phyloP scores from a whole-genome alignment of 208 protist species.

The Trypanosoma cruzi region DNA sequence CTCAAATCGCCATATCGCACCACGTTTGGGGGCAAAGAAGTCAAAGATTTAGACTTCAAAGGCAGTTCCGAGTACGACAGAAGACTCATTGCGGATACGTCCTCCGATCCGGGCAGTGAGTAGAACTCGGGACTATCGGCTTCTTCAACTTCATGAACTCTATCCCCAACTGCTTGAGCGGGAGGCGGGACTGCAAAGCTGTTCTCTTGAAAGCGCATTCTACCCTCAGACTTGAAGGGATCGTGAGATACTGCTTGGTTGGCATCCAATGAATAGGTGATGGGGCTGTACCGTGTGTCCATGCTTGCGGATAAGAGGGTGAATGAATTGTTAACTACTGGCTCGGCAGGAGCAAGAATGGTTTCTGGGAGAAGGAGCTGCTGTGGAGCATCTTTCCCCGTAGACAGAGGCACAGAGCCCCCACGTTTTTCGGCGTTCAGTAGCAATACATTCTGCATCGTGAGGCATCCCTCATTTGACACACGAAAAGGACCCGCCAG shows the following conservation, averaged over 20 bases:
- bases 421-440: constrained; percentile 41
- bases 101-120: neutral
- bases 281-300: constrained; percentile 85
- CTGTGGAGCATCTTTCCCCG: neutral
- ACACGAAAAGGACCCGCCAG: constrained; percentile 79
- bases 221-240: constrained; percentile 5
- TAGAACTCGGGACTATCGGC: neutral
- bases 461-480: constrained; percentile 71
- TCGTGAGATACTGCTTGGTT: neutral
- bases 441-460: constrained; percentile 81
- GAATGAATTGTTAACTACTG: constrained; percentile 51
- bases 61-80: constrained; percentile 45
- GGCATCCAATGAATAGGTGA: constrained; percentile 83
- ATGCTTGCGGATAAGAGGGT: constrained; percentile 77
- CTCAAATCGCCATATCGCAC: constrained; percentile 69
- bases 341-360: constrained; percentile 3
- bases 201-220: constrained; percentile 1
- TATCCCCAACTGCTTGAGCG: neutral
- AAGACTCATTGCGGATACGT: constrained; percentile 8
- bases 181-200: neutral
- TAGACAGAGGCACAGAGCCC: neutral
- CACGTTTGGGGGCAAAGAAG: constrained; percentile 37
- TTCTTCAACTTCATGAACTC: neutral
- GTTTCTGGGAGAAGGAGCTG: constrained; percentile 9
- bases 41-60: neutral